Percentiles rank a stretch among this genome's conserved stretches.
These are phyloP conservation scores for Cornus florida DNA, from an alignment of 148 eudicot genomes.

Conservation along the genomic window DNA sequence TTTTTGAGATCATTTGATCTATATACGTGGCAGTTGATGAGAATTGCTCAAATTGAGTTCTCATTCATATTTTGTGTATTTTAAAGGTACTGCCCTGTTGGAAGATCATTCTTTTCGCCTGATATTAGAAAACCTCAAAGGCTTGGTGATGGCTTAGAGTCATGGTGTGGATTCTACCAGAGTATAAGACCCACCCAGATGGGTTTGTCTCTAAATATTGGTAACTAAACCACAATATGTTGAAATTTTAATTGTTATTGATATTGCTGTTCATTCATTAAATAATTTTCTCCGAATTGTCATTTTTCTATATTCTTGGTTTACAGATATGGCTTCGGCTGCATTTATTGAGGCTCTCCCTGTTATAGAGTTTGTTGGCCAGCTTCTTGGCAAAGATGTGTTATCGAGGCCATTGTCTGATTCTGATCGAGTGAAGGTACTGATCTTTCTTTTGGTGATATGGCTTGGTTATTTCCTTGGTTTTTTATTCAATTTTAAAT, in stretches of 20 bases:
- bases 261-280: not conserved
- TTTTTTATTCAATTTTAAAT: not conserved
- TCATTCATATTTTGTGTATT: not conserved
- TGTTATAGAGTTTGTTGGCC: constrained; percentile 61
- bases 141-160: constrained; percentile 70
- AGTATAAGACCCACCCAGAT: constrained; percentile 77
- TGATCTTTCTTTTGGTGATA: not conserved
- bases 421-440: constrained; percentile 72
- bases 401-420: constrained; percentile 57
- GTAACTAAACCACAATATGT: constrained; percentile 21
- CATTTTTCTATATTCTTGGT: not conserved
- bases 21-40: not conserved
- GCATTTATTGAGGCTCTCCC: constrained; percentile 75
- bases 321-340: constrained; percentile 66
- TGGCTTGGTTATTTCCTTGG: not conserved
- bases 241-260: not conserved
- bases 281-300: not conserved
- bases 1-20: not conserved
- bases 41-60: constrained; percentile 6
- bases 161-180: constrained; percentile 82
- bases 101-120: constrained; percentile 67
- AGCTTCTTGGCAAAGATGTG: constrained; percentile 68
- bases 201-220: constrained; percentile 75
- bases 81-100: constrained; percentile 56
- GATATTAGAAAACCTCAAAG: constrained; percentile 54